Base-by-base conservation (phyloP, 2,329 filamentous ascomycete species). In the Ceratocystis variospora region DNA sequence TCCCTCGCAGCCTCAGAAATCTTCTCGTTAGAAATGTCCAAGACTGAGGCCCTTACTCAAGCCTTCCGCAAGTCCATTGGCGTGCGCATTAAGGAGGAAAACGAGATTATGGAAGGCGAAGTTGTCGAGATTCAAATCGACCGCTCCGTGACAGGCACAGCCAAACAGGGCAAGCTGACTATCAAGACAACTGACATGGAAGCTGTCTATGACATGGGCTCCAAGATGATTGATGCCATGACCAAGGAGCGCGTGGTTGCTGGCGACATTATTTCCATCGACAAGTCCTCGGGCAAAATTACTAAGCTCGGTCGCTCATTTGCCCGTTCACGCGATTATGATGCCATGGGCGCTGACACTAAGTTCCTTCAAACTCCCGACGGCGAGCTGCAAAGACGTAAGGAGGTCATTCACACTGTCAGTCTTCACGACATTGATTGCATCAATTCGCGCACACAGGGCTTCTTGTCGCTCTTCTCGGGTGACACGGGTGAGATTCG, bases 101-200 rank as follows among this genome's bases (percentile, higher is more conserved):
- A 90, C 73, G 94, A 99, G 76, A 95, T 99, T 71, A 99, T 99
- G 78, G 94, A 99, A 79, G 94, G 94, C 72, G 94, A 99, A 76
- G 94, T 99, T 0, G 93, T 99, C 28, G 93, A 99, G 78, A 97
- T 99, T 69, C 93, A 97, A 77, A 96, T 96, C 70, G 94, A 99
- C 76, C 85, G 94, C 71, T 96, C 92, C 72, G 90, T 99, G 65
- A 97, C 94, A 15, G 94, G 94, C 62, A 90, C 89, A 71, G 95
- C 94, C 73, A 99, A 97, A 81, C 93, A 96, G 81, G 94, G 94
- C 73, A 99, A 99, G 78, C 86, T 99, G 70, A 99, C 94, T 22
- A 96, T 99, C 79, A 99, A 99, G 79, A 99, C 94, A 10, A 97
- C 93, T 67, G 94, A 99, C 76, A 99, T 99, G 94, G 94, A 99